Conservation (phyloP, 1,139 yeast genomes). For the Yamadazyma taylorii region DNA sequence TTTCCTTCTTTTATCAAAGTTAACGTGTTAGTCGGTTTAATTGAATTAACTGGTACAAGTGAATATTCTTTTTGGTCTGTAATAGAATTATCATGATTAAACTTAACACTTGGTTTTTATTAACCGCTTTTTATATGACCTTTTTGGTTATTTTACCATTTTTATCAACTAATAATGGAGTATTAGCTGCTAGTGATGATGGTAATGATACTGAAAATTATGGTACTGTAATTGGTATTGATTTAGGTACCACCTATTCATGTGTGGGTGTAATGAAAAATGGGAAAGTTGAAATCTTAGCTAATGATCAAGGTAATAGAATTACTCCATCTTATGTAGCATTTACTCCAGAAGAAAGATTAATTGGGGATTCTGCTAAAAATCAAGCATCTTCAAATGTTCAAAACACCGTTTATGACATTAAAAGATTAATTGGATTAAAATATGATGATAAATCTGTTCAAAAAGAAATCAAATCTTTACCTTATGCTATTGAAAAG, state of each 20-base stretch:
- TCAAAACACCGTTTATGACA: slow-evolving; percentile 76
- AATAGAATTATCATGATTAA: slow-evolving; percentile 20
- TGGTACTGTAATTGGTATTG: slow-evolving; percentile 84
- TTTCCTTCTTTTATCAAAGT: too few species aligned
- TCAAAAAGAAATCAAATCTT: slow-evolving; percentile 78
- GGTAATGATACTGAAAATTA: slow-evolving; percentile 50
- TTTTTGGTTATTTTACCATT: slow-evolving; percentile 61
- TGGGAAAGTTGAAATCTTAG: slow-evolving; percentile 88
- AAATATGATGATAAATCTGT: slow-evolving; percentile 73
- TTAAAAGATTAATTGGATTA: slow-evolving; percentile 84
- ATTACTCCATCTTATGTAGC: slow-evolving; percentile 92
- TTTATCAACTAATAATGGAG: slow-evolving; percentile 39
- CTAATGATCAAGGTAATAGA: slow-evolving; percentile 95
- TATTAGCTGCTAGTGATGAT: slow-evolving; percentile 34
- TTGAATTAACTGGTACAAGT: too few species aligned
- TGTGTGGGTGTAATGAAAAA: slow-evolving; percentile 94
- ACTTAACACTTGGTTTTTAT: slow-evolving; percentile 39
- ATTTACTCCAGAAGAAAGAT: slow-evolving; percentile 79
- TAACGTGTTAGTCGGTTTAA: too few species aligned
- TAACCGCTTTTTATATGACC: slow-evolving; percentile 57
- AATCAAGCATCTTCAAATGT: slow-evolving; percentile 89
- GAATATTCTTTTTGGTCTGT: not conserved
- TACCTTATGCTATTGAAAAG: slow-evolving; percentile 71
- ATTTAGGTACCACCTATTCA: slow-evolving; percentile 85
- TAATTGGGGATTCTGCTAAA: slow-evolving; percentile 94